These are phyloP conservation scores for Pichia sp. DNA, from an alignment of 1,139 yeast genomes.

Conservation along the genomic window DNA sequence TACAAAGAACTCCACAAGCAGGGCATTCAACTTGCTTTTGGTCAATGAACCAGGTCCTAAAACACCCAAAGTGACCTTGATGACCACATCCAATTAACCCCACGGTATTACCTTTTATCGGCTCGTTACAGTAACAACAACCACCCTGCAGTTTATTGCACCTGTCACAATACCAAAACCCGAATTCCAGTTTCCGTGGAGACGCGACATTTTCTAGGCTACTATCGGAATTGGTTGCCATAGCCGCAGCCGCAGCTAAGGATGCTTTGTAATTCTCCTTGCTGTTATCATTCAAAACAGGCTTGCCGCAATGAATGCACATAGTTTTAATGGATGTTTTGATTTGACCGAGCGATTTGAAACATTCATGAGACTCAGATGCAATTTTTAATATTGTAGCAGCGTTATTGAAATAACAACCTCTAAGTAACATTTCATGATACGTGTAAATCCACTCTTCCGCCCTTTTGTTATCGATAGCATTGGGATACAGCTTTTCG, in stretches of 20 bases:
- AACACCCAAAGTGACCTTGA: slow-evolving; percentile 76
- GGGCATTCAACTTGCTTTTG: slow-evolving; percentile 71
- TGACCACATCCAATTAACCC: slow-evolving; percentile 80
- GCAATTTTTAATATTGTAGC: slow-evolving; percentile 48
- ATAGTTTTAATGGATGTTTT: slow-evolving; percentile 54
- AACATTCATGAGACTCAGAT: slow-evolving; percentile 32
- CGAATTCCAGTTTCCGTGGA: slow-evolving; percentile 30
- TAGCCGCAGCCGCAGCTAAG: not conserved
- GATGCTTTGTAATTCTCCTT: slow-evolving; percentile 29
- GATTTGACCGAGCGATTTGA: slow-evolving; percentile 39
- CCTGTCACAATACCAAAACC: slow-evolving; percentile 79
- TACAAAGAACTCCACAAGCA: slow-evolving; percentile 18
- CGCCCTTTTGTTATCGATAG: slow-evolving; percentile 24
- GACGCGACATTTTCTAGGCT: not conserved
- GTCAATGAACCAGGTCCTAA: slow-evolving; percentile 67
- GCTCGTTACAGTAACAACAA: slow-evolving; percentile 76
- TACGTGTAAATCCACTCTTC: slow-evolving; percentile 54
- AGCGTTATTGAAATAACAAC: slow-evolving; percentile 48
- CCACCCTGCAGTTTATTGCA: slow-evolving; percentile 55
- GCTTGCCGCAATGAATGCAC: slow-evolving; percentile 60
- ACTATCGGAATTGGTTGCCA: too few relatives aligned
- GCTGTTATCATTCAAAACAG: slow-evolving; percentile 56
- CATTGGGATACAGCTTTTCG: slow-evolving; percentile 31
- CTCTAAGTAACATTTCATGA: slow-evolving; percentile 46
- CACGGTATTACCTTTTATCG: slow-evolving; percentile 65